phyloP scores from a whole-genome alignment of 1,284 basidiomycete species.

The Marasmius fiardii region DNA sequence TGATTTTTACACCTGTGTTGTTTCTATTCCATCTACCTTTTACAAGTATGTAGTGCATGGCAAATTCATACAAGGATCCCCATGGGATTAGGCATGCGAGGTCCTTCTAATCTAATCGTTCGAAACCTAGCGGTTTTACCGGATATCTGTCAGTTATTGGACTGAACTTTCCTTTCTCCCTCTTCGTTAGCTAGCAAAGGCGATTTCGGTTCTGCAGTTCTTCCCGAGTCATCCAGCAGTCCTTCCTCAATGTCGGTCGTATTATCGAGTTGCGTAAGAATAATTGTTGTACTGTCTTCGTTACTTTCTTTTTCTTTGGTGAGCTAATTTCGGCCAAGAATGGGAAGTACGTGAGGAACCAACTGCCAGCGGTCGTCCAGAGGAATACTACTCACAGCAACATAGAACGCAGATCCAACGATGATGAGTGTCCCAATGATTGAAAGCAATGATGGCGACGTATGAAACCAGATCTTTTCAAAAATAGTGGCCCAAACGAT shows the following conservation, averaged over 20 bases:
- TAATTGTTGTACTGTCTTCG: not conserved
- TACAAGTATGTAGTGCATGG: too few species aligned
- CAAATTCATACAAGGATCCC: too few species aligned
- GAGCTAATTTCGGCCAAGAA: slow-evolving; percentile 1
- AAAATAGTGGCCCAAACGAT: slow-evolving; percentile 60
- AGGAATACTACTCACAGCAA: slow-evolving; percentile 42
- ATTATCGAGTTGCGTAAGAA: not conserved
- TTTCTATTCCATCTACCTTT: too few species aligned
- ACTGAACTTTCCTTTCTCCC: not conserved
- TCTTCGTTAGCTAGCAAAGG: not conserved
- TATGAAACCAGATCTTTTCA: slow-evolving; percentile 57
- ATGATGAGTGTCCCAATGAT: slow-evolving; percentile 57
- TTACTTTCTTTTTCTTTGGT: slow-evolving; percentile 5
- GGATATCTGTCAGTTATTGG: too few species aligned
- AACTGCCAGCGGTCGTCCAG: too few species aligned
- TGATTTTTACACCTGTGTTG: too few species aligned
- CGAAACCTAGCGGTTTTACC: too few species aligned
- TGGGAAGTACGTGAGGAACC: too few species aligned
- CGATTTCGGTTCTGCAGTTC: not conserved
- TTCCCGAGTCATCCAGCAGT: not conserved
- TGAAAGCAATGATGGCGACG: slow-evolving; percentile 48
- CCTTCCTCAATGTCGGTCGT: slow-evolving; percentile 1
- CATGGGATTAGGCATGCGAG: too few species aligned
- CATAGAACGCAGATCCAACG: slow-evolving; percentile 54
- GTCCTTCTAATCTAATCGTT: too few species aligned